Conservation (phyloP, 1,284 basidiomycete genomes). For the Coniferiporia weirii region DNA sequence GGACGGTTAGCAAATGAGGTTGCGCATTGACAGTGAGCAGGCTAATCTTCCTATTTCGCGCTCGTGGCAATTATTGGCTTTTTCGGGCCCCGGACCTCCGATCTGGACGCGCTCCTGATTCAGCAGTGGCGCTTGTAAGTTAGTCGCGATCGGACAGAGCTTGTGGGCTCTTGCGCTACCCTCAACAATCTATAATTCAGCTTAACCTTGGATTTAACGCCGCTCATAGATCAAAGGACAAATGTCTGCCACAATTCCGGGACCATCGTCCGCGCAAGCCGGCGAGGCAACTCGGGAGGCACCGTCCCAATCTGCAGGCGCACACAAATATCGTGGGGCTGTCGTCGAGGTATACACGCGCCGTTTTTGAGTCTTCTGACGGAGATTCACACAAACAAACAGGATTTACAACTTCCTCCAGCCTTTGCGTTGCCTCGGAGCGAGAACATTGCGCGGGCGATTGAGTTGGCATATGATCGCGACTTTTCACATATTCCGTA, state of each 20-base stretch:
- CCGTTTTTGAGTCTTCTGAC: background rate
- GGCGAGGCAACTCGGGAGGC: background rate
- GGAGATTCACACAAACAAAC: constrained; percentile 8
- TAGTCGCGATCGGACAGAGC: too few species aligned
- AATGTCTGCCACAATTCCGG: background rate
- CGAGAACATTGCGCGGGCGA: constrained; percentile 67
- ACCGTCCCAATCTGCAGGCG: background rate
- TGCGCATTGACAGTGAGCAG: too few species aligned
- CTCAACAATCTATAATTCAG: too few species aligned
- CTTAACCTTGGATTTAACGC: too few species aligned
- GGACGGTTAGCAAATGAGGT: background rate
- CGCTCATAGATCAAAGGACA: too few species aligned
- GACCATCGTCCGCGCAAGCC: background rate
- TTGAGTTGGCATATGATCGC: constrained; percentile 83
- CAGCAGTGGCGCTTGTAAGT: too few species aligned
- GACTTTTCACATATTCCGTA: constrained; percentile 91
- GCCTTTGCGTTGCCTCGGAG: constrained; percentile 77
- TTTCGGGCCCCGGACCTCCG: too few species aligned
- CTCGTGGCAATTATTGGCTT: too few species aligned
- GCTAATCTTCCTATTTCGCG: too few species aligned
- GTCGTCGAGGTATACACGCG: constrained; percentile 62
- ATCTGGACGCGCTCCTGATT: too few species aligned
- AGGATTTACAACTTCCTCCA: constrained; percentile 87
- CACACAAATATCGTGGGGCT: constrained; percentile 71
- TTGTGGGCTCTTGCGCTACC: too few species aligned